Conservation (phyloP, 768 basidiomycete species). For the Lentinus tigrinus region DNA sequence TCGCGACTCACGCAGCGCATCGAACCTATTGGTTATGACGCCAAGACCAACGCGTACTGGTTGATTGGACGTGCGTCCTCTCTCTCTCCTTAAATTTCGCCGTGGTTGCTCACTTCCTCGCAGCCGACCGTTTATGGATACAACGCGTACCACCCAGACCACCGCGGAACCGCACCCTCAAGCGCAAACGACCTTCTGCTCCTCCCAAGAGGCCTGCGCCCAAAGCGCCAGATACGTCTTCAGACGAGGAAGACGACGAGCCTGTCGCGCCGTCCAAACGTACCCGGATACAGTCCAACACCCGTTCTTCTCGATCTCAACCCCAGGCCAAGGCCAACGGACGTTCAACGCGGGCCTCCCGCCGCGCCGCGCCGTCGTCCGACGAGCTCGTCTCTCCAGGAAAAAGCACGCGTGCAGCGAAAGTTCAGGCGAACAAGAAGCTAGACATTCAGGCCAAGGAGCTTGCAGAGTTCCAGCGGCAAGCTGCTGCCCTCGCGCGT, state of each 20-base stretch:
- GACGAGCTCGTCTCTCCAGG: slow-evolving; percentile 27
- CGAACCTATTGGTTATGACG: slow-evolving; percentile 84
- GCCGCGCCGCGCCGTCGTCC: slow-evolving; percentile 6
- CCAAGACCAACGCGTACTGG: slow-evolving; percentile 80
- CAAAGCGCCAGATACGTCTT: slow-evolving; percentile 6
- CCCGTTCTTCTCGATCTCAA: slow-evolving; percentile 1
- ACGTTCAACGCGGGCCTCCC: slow-evolving; percentile 7
- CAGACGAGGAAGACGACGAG: slow-evolving; percentile 21
- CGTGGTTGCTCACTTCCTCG: slow-evolving; percentile 1
- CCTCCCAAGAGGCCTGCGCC: slow-evolving; percentile 21
- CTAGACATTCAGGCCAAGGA: slow-evolving; percentile 69
- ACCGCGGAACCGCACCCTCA: slow-evolving; percentile 30
- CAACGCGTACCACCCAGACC: slow-evolving; percentile 66
- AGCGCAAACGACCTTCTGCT: slow-evolving; percentile 37
- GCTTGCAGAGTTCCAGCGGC: slow-evolving; percentile 59
- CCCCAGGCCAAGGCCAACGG: slow-evolving; percentile 2
- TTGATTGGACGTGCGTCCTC: slow-evolving; percentile 68
- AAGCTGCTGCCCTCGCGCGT: slow-evolving; percentile 35
- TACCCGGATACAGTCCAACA: slow-evolving; percentile 10
- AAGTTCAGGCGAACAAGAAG: slow-evolving; percentile 67
- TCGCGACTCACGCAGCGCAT: slow-evolving; percentile 52
- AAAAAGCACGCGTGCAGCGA: slow-evolving; percentile 61
- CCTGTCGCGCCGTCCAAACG: slow-evolving; percentile 27
- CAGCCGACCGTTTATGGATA: slow-evolving; percentile 84
- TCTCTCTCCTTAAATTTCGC: not conserved